Conservation (phyloP, 2,329 filamentous ascomycete genomes). For the Alternaria dauci region DNA sequence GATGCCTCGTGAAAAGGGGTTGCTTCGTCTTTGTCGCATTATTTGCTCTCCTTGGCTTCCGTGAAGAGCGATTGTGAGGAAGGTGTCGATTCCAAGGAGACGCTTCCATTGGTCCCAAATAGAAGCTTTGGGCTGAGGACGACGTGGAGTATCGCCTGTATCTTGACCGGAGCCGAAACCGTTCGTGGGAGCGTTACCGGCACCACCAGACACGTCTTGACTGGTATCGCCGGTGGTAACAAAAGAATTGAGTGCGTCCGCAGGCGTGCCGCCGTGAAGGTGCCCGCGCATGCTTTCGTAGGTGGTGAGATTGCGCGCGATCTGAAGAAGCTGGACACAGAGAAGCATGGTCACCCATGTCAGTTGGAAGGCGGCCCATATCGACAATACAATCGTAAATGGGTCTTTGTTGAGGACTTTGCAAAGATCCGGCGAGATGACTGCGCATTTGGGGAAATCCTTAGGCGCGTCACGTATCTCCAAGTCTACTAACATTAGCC, state of each 20-base stretch:
- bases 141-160: constrained; percentile 48
- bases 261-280: constrained; percentile 64
- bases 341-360: constrained; percentile 98
- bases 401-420: constrained; percentile 79
- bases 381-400: constrained; percentile 79
- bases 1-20: constrained; percentile 85
- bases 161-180: constrained; percentile 71
- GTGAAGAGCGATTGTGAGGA: constrained; percentile 86
- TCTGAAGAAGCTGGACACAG: constrained; percentile 90
- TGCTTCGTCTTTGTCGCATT: constrained; percentile 61
- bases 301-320: constrained; percentile 91
- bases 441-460: constrained; percentile 66
- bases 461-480: constrained; percentile 63
- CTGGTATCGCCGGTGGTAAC: constrained; percentile 75
- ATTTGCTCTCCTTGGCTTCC: constrained; percentile 64
- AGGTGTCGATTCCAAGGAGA: constrained; percentile 89
- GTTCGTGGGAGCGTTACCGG: constrained; percentile 48
- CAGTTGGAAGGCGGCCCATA: constrained; percentile 85
- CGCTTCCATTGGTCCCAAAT: constrained; percentile 82
- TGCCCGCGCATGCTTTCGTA: constrained; percentile 95
- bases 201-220: constrained; percentile 59
- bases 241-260: constrained; percentile 72
- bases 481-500: constrained; percentile 65
- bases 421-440: constrained; percentile 80
- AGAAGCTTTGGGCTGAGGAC: constrained; percentile 66